Percentiles rank a stretch among this genome's conserved stretches.
These are phyloP conservation scores for Penicillium psychrosexuale DNA, from an alignment of 2,329 filamentous ascomycete genomes.

Conservation along the genomic window DNA sequence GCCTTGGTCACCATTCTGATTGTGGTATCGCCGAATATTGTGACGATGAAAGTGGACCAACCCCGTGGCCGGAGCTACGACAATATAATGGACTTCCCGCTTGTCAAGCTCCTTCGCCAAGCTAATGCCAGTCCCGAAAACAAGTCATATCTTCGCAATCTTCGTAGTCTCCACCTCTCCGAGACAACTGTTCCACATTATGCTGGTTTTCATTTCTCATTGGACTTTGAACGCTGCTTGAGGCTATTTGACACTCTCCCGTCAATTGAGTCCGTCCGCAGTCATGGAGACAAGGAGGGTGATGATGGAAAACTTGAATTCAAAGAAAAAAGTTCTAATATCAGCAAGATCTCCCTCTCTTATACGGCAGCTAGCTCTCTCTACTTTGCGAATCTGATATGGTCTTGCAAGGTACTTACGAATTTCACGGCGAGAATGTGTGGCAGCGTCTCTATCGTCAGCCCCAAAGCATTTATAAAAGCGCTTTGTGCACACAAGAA, in stretches of 20 bases:
- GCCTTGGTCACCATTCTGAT: constrained; percentile 20
- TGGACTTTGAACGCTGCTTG: constrained; percentile 15
- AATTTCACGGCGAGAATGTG: constrained; percentile 10
- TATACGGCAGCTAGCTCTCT: constrained; percentile 10
- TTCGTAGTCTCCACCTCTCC: constrained; percentile 16
- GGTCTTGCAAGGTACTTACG: constrained; percentile 14
- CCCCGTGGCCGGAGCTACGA: not conserved
- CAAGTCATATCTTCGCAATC: constrained; percentile 13
- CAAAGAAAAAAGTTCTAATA: constrained; percentile 12
- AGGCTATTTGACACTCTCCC: constrained; percentile 14
- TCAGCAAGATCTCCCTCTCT: constrained; percentile 14
- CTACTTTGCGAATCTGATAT: constrained; percentile 11
- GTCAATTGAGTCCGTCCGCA: constrained; percentile 19
- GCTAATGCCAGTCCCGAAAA: constrained; percentile 2
- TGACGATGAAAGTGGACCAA: constrained; percentile 12
- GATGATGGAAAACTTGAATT: not conserved
- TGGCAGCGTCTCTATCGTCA: constrained; percentile 2
- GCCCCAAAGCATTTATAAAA: constrained; percentile 18
- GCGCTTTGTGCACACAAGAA: constrained; percentile 13
- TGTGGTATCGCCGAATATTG: constrained; percentile 20
- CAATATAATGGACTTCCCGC: constrained; percentile 6
- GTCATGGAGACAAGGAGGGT: constrained; percentile 10
- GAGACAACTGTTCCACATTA: not conserved
- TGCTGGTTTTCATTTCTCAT: not conserved
- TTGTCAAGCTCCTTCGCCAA: constrained; percentile 9